These are phyloP conservation scores for Starmerella bombicola DNA, from an alignment of 805 yeast genomes.

Conservation along the genomic window DNA sequence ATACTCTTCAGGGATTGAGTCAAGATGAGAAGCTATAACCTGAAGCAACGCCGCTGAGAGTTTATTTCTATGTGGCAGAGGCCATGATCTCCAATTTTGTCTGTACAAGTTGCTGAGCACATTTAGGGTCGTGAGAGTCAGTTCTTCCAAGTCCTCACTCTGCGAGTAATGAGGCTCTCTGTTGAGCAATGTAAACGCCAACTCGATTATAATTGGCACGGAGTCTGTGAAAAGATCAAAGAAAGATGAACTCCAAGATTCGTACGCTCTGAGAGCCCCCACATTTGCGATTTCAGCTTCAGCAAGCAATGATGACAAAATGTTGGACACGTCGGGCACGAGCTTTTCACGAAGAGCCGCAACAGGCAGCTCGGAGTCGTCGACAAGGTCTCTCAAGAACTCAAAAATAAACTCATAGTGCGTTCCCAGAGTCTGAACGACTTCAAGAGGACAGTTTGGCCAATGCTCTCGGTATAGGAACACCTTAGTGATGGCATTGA, in stretches of 20 bases:
- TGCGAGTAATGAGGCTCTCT: not conserved
- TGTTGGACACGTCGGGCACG: slow-evolving; percentile 8
- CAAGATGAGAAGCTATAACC: not conserved
- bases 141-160: slow-evolving; percentile 1
- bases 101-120: slow-evolving; percentile 3
- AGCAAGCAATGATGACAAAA: slow-evolving; percentile 1
- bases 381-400: slow-evolving; percentile 24
- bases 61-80: not conserved
- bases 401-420: slow-evolving; percentile 14
- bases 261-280: slow-evolving; percentile 10
- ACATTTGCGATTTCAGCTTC: not conserved
- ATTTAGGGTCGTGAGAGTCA: not conserved
- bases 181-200: not conserved
- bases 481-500: slow-evolving; percentile 42
- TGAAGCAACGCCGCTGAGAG: not conserved
- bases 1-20: slow-evolving; percentile 1
- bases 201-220: slow-evolving; percentile 7
- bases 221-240: slow-evolving; percentile 10
- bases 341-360: slow-evolving; percentile 14
- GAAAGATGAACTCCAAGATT: slow-evolving; percentile 18
- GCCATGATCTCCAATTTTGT: slow-evolving; percentile 13
- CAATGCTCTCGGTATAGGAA: slow-evolving; percentile 33
- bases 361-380: slow-evolving; percentile 21
- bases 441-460: slow-evolving; percentile 27
- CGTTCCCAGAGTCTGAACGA: slow-evolving; percentile 12